Evolutionary conservation across 2,329 filamentous ascomycete genomes (phyloP), one percentile per base, ranked within the genome.

Genomic region (Ambrosiella beaveri): DNA sequence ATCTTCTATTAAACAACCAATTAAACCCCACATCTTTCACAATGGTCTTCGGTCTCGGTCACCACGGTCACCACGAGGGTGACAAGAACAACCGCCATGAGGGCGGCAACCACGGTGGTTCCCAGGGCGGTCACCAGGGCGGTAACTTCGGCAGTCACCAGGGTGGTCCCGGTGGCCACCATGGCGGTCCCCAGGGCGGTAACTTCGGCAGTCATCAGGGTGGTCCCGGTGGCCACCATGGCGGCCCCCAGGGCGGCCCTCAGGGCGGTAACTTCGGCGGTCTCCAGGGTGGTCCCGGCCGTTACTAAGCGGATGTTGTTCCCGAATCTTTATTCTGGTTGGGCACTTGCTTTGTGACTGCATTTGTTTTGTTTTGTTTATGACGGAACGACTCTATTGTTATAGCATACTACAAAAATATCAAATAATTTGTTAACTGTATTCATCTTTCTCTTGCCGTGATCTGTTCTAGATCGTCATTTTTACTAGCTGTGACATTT

Each of bases 31-130:
- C 37, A 36, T 52, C 45, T 40, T 38, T 50, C 55, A 57, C 7
- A 59, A 59, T 59, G 54, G 54, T 59, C 37, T 57, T 59, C 54
- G 58, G 58, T 49, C 57, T 55, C 57, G 41, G 41, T n/a, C 57
- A 55, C 37, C 56, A 57, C 27, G 15, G 15, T 51, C 56, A 38
- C 27, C 27, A 45, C 36, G 35, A 57, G 40, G 56, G 56, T 35
- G 57, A 50, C 35, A 47, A 53, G 7, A 47, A 47, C 36, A 47
- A 47, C 13, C 45, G 56, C 47, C 37, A 41, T 19, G 27, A 56
- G 13, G 51, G 51, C 17, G 55, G 41, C 44, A 9, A 13, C 8
- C 35, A 38, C 7, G 56, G 49, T 17, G 56, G 56, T 47, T 38
- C 49, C 38, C 17, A 27, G 1, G 47, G 56, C 41, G 56, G 56